phyloP scores from a whole-genome alignment of 331 rosid species.

The Acacia pycnantha region DNA sequence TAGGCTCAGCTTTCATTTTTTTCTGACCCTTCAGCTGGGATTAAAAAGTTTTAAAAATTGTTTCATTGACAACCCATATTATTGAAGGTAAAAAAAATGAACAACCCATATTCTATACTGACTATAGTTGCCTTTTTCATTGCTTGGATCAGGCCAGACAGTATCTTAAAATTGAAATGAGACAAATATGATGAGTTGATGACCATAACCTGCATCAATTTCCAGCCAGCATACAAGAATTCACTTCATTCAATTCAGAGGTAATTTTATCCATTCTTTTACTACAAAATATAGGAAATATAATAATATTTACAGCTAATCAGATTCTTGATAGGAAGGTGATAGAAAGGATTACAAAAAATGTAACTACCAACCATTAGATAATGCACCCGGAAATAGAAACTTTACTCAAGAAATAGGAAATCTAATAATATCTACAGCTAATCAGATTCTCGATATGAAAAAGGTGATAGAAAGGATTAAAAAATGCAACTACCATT shows the following conservation, averaged over 20 bases:
- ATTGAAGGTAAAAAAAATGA: neutral
- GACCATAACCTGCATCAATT: neutral
- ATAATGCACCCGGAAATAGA: neutral
- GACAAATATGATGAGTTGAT: neutral
- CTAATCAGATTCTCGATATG: conserved; percentile 3
- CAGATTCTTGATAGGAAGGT: neutral
- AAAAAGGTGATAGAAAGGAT: conserved; percentile 9
- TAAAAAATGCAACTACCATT: conserved; percentile 13
- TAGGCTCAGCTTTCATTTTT: conserved; percentile 7
- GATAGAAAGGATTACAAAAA: neutral
- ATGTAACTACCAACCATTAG: neutral
- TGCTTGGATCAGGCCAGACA: neutral
- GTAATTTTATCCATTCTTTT: neutral
- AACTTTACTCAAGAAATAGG: neutral
- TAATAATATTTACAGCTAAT: neutral
- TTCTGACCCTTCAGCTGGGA: neutral
- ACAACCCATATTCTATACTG: neutral
- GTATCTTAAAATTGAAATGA: neutral
- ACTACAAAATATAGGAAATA: neutral
- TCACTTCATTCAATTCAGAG: neutral
- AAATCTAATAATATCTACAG: neutral
- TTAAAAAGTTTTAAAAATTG: neutral
- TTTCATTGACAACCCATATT: neutral
- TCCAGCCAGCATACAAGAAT: conserved; percentile 1
- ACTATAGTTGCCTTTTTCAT: neutral